phyloP scores from a whole-genome alignment of 441 rosid species.

The Populus hybrid region DNA sequence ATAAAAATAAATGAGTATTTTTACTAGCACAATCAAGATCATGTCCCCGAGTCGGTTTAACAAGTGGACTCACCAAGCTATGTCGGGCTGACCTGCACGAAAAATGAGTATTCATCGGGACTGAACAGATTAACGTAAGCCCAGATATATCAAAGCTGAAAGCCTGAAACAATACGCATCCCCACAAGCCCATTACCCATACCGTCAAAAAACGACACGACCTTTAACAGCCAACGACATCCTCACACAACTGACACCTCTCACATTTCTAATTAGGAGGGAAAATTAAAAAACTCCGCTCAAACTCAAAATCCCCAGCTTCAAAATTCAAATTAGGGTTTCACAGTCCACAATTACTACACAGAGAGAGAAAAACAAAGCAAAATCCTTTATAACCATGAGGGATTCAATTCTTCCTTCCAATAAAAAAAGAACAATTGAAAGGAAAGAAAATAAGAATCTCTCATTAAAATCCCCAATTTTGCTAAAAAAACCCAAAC shows the following conservation, averaged over 20 bases:
- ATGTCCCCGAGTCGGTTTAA: background rate
- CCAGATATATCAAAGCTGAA: background rate
- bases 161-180: background rate
- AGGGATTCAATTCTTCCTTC: constrained; percentile 15
- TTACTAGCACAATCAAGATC: background rate
- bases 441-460: background rate
- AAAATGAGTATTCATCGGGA: background rate
- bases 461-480: constrained; percentile 4
- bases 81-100: background rate
- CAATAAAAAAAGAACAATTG: constrained; percentile 3
- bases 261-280: background rate
- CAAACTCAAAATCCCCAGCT: background rate
- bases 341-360: background rate
- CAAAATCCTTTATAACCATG: background rate
- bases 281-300: background rate
- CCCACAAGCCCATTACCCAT: background rate
- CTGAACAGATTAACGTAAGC: background rate
- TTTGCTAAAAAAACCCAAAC: constrained; percentile 31
- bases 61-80: background rate
- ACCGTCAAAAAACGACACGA: background rate
- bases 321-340: background rate
- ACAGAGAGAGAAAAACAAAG: background rate
- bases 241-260: background rate
- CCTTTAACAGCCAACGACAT: background rate
- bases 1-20: too few species aligned